A percentile compares a stretch with the other conserved stretches of the same genome.
Evolutionary conservation across 257 asterid genomes (phyloP).

Genomic region (Solanum sparsipilum): DNA sequence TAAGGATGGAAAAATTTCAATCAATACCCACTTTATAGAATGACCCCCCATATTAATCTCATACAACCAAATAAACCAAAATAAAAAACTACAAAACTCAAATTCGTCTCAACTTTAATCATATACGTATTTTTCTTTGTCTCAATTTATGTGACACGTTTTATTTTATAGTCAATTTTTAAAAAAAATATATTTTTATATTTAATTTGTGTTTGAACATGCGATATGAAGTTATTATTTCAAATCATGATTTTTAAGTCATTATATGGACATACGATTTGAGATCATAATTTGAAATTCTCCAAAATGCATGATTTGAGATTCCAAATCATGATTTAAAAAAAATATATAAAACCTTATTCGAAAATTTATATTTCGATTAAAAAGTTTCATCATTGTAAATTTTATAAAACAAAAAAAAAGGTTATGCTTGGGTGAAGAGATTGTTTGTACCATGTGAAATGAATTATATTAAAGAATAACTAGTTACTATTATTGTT

Average conservation of each 20-base stretch:
- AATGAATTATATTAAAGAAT: neutral
- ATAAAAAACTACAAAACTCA: neutral
- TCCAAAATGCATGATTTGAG: neutral
- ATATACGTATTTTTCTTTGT: neutral
- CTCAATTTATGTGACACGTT: neutral
- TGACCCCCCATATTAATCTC: neutral
- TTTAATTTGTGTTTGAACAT: neutral
- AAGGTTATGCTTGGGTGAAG: neutral
- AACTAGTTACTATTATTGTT: neutral
- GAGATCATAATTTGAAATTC: neutral
- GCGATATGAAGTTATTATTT: neutral
- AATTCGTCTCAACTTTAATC: neutral
- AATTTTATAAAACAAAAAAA: no score
- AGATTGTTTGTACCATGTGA: neutral
- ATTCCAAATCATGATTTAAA: neutral
- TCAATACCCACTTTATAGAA: neutral
- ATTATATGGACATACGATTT: neutral
- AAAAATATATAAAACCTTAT: no score
- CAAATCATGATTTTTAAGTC: neutral
- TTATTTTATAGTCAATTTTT: neutral
- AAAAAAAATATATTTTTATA: no score
- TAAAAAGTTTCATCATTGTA: neutral
- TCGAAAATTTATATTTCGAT: no score
- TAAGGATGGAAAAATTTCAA: no score
- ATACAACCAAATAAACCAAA: neutral